A percentile compares a stretch with the other conserved stretches of the same genome.
phyloP scores from a whole-genome alignment of 2,329 filamentous ascomycete species.

The Fusarium coicis region DNA sequence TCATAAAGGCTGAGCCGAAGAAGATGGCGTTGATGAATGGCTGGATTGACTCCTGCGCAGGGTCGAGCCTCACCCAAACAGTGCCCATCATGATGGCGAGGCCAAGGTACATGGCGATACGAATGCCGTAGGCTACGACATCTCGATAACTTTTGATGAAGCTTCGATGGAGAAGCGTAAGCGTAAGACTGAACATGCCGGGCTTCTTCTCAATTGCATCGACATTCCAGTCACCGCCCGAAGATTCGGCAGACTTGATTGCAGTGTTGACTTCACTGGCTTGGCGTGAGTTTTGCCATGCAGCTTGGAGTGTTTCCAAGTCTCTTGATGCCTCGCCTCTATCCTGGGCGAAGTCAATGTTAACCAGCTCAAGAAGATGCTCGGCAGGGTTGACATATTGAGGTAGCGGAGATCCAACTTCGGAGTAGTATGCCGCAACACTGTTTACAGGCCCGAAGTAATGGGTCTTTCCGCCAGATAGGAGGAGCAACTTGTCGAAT shows the following conservation, averaged over 20 bases:
- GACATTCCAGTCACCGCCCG: conserved; percentile 36
- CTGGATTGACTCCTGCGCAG: conserved; percentile 78
- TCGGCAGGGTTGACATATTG: conserved; percentile 82
- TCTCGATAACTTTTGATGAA: conserved; percentile 89
- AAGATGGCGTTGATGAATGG: conserved; percentile 86
- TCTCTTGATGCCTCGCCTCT: conserved; percentile 54
- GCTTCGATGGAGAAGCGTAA: conserved; percentile 78
- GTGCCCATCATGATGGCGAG: conserved; percentile 90
- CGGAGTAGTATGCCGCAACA: conserved; percentile 71
- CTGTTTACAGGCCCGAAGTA: conserved; percentile 75
- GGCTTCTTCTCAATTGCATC: conserved; percentile 50
- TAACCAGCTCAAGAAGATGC: conserved; percentile 81
- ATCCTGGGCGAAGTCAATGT: conserved; percentile 75
- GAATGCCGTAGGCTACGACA: conserved; percentile 84
- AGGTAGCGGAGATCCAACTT: conserved; percentile 71
- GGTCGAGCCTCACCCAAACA: conserved; percentile 79
- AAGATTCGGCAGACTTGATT: conserved; percentile 45
- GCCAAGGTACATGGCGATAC: conserved; percentile 80
- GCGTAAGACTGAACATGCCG: conserved; percentile 60
- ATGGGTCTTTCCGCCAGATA: conserved; percentile 76
- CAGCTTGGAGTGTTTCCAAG: conserved; percentile 41
- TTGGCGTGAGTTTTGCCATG: conserved; percentile 44
- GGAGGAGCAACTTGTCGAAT: conserved; percentile 81
- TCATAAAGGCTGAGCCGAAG: conserved; percentile 80
- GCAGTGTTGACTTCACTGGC: conserved; percentile 28